Base-by-base conservation (phyloP, 2,329 filamentous ascomycete species). In the Davidsoniella australis region DNA sequence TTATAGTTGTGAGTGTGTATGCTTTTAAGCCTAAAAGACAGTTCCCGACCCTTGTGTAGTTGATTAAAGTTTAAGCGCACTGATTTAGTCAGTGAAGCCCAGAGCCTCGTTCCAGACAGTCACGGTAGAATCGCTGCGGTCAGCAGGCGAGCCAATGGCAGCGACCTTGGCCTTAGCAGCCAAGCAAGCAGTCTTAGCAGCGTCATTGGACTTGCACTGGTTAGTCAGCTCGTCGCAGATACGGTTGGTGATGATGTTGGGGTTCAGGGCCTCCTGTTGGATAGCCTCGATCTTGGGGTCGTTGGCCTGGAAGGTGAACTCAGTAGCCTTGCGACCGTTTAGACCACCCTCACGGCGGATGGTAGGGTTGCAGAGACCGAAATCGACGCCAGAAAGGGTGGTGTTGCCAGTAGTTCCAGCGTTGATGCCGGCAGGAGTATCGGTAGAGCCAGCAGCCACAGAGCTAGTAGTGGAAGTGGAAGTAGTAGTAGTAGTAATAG, bases 221-320 rank as follows among this genome's bases (percentile, higher is more conserved):
- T 81, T 82, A 59, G 63, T 70, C 52, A 83, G 69, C 65, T 82
- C 76, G 62, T 83, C 78, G 63, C 75, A 78, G 61, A 83, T 76
- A 54, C 77, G 73, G 69, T 80, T 82, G 60, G 77, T 80, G 67
- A 83, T 83, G 68, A 83, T 83, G 66, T 75, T 74, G 50, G 78
- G 78, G 72, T 83, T 82, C 42, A 82, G 67, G 7, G 78, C 78
- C 59, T 82, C 79, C 57, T 76, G 64, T 63, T 83, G 78, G 52
- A 60, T 60, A 58, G 75, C 66, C 55, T 75, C 71, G 51, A 80
- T 71, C 16, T 73, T 63, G 7, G 74, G 65, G 59, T 83, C 79
- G 44, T 71, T 71, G 47, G 80, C 72, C 62, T 80, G 75, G 72
- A 83, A 84, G 46, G 79, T 81, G 63, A 72, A 76, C 62, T 81